These are phyloP conservation scores for Naganishia sp. DNA, from an alignment of 1,284 basidiomycete species.

Conservation along the genomic window DNA sequence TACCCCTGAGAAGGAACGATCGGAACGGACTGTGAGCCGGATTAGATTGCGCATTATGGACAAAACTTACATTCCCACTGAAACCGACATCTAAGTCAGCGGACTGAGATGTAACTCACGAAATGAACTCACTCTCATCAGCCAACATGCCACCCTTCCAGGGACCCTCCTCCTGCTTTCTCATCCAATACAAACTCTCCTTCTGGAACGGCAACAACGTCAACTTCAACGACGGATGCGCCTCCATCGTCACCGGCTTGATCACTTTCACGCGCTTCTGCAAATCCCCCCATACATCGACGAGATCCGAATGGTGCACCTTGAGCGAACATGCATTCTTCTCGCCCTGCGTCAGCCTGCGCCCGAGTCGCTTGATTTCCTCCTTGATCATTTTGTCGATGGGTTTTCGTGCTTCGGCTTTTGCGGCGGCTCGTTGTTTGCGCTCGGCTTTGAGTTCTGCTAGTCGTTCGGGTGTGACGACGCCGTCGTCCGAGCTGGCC, in stretches of 20 bases:
- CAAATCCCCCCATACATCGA: slow-evolving; percentile 84
- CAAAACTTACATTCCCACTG: slow-evolving; percentile 35
- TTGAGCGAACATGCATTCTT: slow-evolving; percentile 66
- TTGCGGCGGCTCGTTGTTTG: background rate
- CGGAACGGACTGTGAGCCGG: background rate
- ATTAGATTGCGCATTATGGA: background rate
- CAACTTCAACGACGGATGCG: slow-evolving; percentile 76
- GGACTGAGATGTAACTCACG: no score
- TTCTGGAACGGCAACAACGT: slow-evolving; percentile 70
- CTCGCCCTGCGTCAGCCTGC: slow-evolving; percentile 77
- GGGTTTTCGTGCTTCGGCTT: slow-evolving; percentile 30
- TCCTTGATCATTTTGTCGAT: slow-evolving; percentile 58
- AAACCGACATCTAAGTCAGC: background rate
- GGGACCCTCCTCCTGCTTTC: slow-evolving; percentile 80
- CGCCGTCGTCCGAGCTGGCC: slow-evolving; percentile 7
- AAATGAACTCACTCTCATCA: slow-evolving; percentile 53
- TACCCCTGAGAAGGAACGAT: slow-evolving; percentile 25
- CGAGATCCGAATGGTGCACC: slow-evolving; percentile 65
- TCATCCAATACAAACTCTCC: slow-evolving; percentile 95
- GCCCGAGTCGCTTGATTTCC: slow-evolving; percentile 62
- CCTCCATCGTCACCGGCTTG: slow-evolving; percentile 70
- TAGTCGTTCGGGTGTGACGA: background rate
- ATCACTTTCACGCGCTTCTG: slow-evolving; percentile 65
- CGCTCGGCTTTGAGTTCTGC: slow-evolving; percentile 7
- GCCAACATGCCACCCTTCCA: slow-evolving; percentile 95